Percentiles rank a stretch among this genome's conserved stretches.
Conservation (phyloP, 306 rosid species). For the Vigna nakashimae region DNA sequence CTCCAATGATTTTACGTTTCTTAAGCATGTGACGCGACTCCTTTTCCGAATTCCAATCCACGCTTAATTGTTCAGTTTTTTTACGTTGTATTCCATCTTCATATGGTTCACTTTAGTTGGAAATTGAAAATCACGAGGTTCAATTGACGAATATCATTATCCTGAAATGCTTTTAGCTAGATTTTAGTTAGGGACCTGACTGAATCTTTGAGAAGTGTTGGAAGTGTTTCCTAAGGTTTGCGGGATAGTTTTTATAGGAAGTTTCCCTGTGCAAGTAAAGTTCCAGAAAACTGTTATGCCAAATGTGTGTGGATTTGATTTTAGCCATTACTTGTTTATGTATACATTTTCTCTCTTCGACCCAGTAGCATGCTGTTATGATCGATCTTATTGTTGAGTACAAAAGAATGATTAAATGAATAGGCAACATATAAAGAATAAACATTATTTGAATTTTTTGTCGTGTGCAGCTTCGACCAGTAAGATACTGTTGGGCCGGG, state of each 20-base stretch:
- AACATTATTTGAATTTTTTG: constrained; percentile 24
- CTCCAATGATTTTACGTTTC: background rate
- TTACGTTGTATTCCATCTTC: background rate
- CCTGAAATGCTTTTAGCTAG: constrained; percentile 14
- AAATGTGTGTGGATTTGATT: constrained; percentile 20
- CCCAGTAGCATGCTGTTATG: constrained; percentile 7
- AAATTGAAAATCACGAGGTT: constrained; percentile 35
- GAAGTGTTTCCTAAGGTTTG: constrained; percentile 7
- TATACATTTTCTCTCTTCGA: constrained; percentile 20
- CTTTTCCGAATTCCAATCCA: constrained; percentile 12
- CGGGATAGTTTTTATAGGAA: background rate
- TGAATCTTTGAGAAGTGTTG: constrained; percentile 8
- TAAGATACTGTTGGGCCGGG: constrained; percentile 46
- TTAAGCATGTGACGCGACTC: background rate
- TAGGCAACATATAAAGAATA: background rate
- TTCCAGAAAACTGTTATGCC: constrained; percentile 5
- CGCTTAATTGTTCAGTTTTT: background rate
- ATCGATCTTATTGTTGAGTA: background rate
- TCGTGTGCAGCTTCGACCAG: constrained; percentile 45
- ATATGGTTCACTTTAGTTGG: background rate
- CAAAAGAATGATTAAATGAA: background rate
- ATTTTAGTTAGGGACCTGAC: constrained; percentile 9
- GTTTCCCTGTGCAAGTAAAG: constrained; percentile 9
- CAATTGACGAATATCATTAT: constrained; percentile 27
- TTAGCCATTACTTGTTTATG: background rate